Conservation (phyloP, 2,329 filamentous ascomycete genomes). For the Atkinsonella texensis region DNA sequence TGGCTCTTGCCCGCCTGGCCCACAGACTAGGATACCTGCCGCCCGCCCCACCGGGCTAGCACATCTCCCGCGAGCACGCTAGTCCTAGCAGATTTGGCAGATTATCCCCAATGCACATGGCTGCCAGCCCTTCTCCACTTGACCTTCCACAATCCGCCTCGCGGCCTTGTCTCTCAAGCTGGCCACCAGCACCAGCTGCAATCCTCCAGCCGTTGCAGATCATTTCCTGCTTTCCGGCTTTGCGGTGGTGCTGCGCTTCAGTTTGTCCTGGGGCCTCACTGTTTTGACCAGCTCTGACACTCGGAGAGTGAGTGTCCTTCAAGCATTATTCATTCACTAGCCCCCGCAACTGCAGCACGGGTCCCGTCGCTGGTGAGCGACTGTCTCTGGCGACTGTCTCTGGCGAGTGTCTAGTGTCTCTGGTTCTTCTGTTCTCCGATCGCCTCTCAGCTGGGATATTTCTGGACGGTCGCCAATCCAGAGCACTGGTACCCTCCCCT, state of each 20-base stretch:
- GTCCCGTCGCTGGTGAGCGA: not conserved
- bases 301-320: no score
- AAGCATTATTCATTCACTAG: not conserved
- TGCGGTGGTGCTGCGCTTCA: not conserved
- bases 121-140: not conserved
- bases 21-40: not conserved
- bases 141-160: not conserved
- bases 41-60: conserved; percentile 5
- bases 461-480: not conserved
- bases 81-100: not conserved
- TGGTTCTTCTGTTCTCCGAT: not conserved
- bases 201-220: not conserved
- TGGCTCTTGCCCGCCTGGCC: not conserved
- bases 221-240: not conserved
- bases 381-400: not conserved
- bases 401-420: not conserved
- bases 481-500: not conserved
- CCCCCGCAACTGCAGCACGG: not conserved
- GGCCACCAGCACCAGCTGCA: not conserved
- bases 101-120: not conserved
- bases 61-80: conserved; percentile 4
- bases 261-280: no score
- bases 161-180: not conserved
- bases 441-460: not conserved
- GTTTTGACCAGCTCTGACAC: no score